Evolutionary conservation across 164 flowering plant genomes (phyloP).

Genomic region (Vitis cinerea): DNA sequence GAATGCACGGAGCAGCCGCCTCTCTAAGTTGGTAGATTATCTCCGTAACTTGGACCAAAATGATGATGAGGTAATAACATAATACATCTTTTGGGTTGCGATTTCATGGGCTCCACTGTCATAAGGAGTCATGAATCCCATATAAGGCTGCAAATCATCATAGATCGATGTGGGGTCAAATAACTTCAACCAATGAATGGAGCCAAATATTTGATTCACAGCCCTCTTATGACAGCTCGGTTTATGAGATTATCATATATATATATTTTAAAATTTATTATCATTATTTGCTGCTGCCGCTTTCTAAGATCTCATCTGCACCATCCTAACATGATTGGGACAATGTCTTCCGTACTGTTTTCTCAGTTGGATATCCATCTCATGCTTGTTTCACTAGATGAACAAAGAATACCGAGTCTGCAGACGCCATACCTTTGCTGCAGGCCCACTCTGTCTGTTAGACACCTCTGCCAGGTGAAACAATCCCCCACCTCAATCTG

Average conservation of each 20-base stretch:
- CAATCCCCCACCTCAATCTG: slow-evolving; percentile 1
- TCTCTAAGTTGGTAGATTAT: slow-evolving; percentile 56
- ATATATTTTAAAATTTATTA: too few species aligned
- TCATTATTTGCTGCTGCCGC: too few species aligned
- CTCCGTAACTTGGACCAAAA: slow-evolving; percentile 51
- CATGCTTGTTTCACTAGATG: slow-evolving; percentile 58
- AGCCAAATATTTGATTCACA: not conserved
- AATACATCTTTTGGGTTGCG: not conserved
- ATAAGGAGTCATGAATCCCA: not conserved
- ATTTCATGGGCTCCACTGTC: not conserved
- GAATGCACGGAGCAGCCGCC: slow-evolving; percentile 42
- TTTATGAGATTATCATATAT: not conserved
- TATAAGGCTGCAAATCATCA: not conserved
- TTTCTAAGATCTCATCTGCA: too few species aligned
- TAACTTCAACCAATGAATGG: not conserved
- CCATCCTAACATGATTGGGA: slow-evolving; percentile 7
- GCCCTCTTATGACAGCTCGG: not conserved
- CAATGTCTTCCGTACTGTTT: not conserved
- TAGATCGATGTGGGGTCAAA: too few species aligned
- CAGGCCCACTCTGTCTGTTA: slow-evolving; percentile 55
- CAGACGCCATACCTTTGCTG: slow-evolving; percentile 69
- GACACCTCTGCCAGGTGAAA: slow-evolving; percentile 59
- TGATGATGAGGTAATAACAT: slow-evolving; percentile 29
- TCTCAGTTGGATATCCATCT: slow-evolving; percentile 66
- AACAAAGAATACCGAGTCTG: slow-evolving; percentile 53